Percentiles rank a stretch among this genome's conserved stretches.
Evolutionary conservation across 1,139 yeast genomes (phyloP).

Genomic region (Yarrowia galli): DNA sequence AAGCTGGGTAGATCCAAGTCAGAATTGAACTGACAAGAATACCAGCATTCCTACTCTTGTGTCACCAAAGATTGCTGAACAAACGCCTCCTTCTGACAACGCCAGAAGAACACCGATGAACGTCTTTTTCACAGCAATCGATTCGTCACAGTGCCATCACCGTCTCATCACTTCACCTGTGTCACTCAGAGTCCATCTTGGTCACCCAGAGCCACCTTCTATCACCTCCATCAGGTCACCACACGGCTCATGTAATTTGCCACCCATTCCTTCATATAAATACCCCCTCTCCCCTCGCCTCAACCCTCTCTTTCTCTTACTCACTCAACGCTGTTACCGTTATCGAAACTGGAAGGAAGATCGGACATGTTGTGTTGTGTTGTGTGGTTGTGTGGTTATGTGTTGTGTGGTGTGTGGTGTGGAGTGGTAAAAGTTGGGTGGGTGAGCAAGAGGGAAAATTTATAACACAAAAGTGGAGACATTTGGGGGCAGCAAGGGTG

Average conservation of each 20-base stretch:
- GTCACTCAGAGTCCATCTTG: background rate
- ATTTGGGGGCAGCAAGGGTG: background rate
- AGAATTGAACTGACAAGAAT: too few relatives aligned
- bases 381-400: background rate
- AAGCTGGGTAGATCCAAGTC: too few relatives aligned
- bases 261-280: background rate
- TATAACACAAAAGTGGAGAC: background rate
- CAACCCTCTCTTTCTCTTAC: background rate
- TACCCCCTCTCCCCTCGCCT: background rate
- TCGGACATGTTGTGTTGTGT: constrained; percentile 33
- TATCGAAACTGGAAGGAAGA: constrained; percentile 39
- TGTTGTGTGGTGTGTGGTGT: constrained; percentile 10
- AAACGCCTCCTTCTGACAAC: too few relatives aligned
- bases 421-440: constrained; percentile 3
- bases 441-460: background rate
- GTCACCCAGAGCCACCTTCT: background rate
- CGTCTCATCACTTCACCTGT: too few relatives aligned
- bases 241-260: background rate
- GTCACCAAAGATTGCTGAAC: too few relatives aligned
- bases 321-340: constrained; percentile 37
- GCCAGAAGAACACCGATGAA: too few relatives aligned
- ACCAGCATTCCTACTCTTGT: too few relatives aligned
- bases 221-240: background rate
- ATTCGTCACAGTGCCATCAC: too few relatives aligned
- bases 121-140: too few relatives aligned